phyloP scores from a whole-genome alignment of 768 basidiomycete species.

The Lentinula detonsa region DNA sequence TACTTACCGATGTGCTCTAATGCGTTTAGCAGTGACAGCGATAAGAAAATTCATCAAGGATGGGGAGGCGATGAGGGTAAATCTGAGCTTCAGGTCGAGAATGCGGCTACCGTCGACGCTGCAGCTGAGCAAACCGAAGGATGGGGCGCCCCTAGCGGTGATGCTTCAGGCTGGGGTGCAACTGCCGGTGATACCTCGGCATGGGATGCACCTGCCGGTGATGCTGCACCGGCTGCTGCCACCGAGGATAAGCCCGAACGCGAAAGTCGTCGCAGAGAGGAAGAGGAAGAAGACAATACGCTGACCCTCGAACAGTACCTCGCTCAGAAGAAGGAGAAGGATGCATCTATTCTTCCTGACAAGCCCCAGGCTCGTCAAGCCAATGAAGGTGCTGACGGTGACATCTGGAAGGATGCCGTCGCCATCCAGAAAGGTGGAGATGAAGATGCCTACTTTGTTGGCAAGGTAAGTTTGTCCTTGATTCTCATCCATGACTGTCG shows the following conservation, averaged over 20 bases:
- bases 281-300: conserved; percentile 90
- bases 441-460: conserved; percentile 75
- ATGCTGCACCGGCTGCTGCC: conserved; percentile 15
- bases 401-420: conserved; percentile 67
- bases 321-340: conserved; percentile 70
- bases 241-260: conserved; percentile 23
- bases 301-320: conserved; percentile 92
- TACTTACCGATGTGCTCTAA: not conserved
- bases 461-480: conserved; percentile 57
- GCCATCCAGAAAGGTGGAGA: conserved; percentile 54
- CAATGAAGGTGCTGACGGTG: conserved; percentile 71
- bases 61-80: conserved; percentile 93
- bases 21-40: conserved; percentile 64
- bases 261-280: conserved; percentile 33
- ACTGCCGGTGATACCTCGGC: conserved; percentile 11
- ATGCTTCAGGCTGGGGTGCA: conserved; percentile 29
- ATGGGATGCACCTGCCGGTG: conserved; percentile 27
- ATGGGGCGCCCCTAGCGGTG: conserved; percentile 23
- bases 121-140: conserved; percentile 38
- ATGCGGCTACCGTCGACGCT: conserved; percentile 69
- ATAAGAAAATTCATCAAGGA: conserved; percentile 90
- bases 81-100: conserved; percentile 77
- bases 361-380: conserved; percentile 81
- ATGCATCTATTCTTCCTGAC: conserved; percentile 44
- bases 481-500: not conserved